Conservation (phyloP, 1,284 basidiomycete species). For the Moniliella sp. region DNA sequence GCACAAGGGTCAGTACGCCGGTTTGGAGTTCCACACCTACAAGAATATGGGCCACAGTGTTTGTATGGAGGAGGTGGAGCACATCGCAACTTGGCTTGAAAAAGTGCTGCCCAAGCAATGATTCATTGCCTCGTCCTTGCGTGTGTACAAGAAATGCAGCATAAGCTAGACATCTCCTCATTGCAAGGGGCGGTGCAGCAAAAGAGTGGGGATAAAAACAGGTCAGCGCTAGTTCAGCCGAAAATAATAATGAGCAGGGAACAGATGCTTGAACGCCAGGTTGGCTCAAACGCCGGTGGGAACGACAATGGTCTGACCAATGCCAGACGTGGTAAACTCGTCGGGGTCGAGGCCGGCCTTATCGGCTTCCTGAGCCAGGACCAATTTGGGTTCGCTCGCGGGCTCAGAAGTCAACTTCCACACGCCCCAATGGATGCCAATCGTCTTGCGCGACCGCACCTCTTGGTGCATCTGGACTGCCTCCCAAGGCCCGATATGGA, state of each 20-base stretch:
- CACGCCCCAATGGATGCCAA: constrained; percentile 19
- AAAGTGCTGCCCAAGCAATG: no score
- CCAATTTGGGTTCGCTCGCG: constrained; percentile 13
- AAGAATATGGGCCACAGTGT: constrained; percentile 17
- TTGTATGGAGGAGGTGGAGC: no score
- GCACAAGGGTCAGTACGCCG: not conserved
- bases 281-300: no score
- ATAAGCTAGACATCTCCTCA: no score
- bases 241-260: no score
- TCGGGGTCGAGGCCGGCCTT: constrained; percentile 4
- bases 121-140: no score
- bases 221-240: no score
- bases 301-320: constrained; percentile 12
- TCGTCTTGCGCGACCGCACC: constrained; percentile 5
- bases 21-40: constrained; percentile 17
- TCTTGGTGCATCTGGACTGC: constrained; percentile 12
- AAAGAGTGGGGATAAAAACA: no score
- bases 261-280: no score
- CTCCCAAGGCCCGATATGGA: constrained; percentile 10
- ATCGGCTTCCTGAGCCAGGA: constrained; percentile 8
- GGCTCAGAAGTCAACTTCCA: constrained; percentile 17
- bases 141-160: no score
- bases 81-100: no score
- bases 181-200: no score
- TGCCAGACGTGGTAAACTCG: constrained; percentile 9